Conservation (phyloP, 148 eudicot genomes). For the Diospyros kaki region DNA sequence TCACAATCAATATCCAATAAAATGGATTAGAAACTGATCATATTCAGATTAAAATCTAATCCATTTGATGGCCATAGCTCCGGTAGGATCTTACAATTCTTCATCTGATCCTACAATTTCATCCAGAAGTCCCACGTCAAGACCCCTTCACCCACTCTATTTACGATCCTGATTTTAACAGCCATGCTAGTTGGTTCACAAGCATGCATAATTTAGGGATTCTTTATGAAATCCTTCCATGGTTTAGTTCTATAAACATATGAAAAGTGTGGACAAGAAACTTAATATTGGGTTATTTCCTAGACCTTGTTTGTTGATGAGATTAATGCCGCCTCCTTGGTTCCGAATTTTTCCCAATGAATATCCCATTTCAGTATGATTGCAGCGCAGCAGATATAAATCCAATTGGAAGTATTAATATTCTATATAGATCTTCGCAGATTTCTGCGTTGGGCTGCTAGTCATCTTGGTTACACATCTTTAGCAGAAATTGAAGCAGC, state of each 20-base stretch:
- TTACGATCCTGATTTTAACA: too few species aligned
- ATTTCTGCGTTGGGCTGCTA: conserved; percentile 87
- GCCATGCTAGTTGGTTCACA: too few species aligned
- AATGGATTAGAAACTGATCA: too few species aligned
- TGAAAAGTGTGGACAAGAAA: not conserved
- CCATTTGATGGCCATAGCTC: too few species aligned
- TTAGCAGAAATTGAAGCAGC: conserved; percentile 92
- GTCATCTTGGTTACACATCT: conserved; percentile 71
- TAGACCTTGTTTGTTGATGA: not conserved
- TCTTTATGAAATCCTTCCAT: not conserved
- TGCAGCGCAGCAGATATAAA: conserved; percentile 98
- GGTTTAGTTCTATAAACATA: not conserved
- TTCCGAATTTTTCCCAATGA: not conserved
- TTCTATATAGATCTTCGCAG: conserved; percentile 81
- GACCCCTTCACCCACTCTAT: too few species aligned
- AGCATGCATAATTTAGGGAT: not conserved
- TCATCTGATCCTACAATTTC: too few species aligned
- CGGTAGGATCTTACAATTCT: too few species aligned
- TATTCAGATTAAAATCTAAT: too few species aligned
- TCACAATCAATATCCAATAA: too few species aligned
- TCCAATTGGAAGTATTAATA: conserved; percentile 96
- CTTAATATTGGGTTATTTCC: not conserved
- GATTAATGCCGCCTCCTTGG: not conserved
- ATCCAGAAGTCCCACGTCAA: too few species aligned
- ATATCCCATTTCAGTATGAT: conserved; percentile 56